Percentiles rank a stretch among this genome's conserved stretches.
phyloP scores from a whole-genome alignment of 2,329 filamentous ascomycete genomes.

The Diaporthe aspalathi region DNA sequence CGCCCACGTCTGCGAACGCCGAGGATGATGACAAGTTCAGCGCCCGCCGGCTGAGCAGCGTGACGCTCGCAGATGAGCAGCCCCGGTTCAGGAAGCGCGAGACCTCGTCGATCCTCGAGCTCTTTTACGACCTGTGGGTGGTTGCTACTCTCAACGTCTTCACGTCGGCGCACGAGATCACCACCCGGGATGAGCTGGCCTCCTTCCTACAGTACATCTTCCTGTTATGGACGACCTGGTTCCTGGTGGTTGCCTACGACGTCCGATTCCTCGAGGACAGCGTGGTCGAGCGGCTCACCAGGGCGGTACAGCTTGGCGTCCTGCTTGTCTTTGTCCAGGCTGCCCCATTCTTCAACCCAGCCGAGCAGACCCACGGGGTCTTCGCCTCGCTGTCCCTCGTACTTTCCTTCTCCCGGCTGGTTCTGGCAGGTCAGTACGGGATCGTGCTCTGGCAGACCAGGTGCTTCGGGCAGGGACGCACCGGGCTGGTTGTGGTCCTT shows the following conservation, averaged over 20 bases:
- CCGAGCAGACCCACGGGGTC: constrained; percentile 8
- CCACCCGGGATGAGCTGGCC: constrained; percentile 13
- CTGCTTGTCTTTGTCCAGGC: constrained; percentile 20
- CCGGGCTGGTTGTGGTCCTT: constrained; percentile 11
- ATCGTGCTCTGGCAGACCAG: constrained; percentile 26
- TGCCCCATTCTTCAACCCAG: constrained; percentile 11
- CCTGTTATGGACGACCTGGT: constrained; percentile 27
- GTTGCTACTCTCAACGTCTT: constrained; percentile 28
- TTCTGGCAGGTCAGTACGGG: constrained; percentile 25
- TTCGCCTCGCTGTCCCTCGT: constrained; percentile 28
- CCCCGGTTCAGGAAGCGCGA: constrained; percentile 27
- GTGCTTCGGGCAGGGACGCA: constrained; percentile 7
- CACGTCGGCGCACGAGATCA: constrained; percentile 25
- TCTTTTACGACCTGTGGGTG: constrained; percentile 26
- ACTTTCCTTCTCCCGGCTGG: constrained; percentile 9
- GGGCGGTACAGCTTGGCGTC: constrained; percentile 20
- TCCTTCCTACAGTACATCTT: constrained; percentile 28
- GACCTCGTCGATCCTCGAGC: constrained; percentile 20
- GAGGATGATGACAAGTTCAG: constrained; percentile 10
- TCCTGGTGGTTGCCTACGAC: constrained; percentile 19
- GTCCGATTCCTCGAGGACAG: constrained; percentile 26
- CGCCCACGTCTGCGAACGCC: not conserved
- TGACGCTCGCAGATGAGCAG: constrained; percentile 6
- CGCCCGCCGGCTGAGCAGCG: not conserved
- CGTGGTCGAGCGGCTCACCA: constrained; percentile 24